Evolutionary conservation across 2,329 filamentous ascomycete genomes (phyloP).

Genomic region (Xylariaceae sp.): DNA sequence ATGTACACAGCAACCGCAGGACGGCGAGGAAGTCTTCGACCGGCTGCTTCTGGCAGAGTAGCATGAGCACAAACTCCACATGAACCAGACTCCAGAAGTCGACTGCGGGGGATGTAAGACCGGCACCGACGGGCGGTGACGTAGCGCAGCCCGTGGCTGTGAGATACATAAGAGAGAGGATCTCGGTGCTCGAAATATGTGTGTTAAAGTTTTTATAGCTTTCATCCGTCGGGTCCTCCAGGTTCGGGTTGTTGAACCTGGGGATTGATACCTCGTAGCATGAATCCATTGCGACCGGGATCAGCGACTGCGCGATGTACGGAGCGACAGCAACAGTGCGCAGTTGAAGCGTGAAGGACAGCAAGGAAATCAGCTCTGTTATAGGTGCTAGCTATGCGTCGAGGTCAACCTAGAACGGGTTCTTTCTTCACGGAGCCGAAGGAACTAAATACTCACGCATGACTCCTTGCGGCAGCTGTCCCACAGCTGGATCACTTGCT

Average conservation of each 20-base stretch:
- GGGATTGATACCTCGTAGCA: constrained; percentile 62
- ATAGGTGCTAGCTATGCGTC: constrained; percentile 59
- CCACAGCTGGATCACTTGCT: constrained; percentile 69
- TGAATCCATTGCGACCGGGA: constrained; percentile 60
- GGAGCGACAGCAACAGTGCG: constrained; percentile 63
- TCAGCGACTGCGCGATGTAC: constrained; percentile 59
- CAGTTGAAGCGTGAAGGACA: constrained; percentile 65
- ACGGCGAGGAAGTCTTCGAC: constrained; percentile 64
- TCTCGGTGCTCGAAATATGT: constrained; percentile 64
- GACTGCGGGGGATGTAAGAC: constrained; percentile 36
- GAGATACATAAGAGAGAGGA: constrained; percentile 68
- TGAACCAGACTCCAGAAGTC: constrained; percentile 71
- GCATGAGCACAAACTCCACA: constrained; percentile 66
- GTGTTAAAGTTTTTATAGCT: constrained; percentile 49
- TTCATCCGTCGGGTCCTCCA: constrained; percentile 51
- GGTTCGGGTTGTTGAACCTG: constrained; percentile 51
- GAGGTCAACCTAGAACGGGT: constrained; percentile 11
- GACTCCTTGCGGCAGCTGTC: constrained; percentile 65
- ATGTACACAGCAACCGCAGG: constrained; percentile 68
- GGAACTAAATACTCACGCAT: constrained; percentile 36
- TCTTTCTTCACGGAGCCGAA: not conserved
- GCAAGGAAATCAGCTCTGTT: constrained; percentile 64
- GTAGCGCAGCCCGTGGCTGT: constrained; percentile 63
- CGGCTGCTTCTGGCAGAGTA: constrained; percentile 69
- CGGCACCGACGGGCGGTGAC: constrained; percentile 30